Percentiles rank a stretch among this genome's conserved stretches.
Evolutionary conservation across 352 stramenopile species (phyloP).

Genomic region (Phytophthora meadii): DNA sequence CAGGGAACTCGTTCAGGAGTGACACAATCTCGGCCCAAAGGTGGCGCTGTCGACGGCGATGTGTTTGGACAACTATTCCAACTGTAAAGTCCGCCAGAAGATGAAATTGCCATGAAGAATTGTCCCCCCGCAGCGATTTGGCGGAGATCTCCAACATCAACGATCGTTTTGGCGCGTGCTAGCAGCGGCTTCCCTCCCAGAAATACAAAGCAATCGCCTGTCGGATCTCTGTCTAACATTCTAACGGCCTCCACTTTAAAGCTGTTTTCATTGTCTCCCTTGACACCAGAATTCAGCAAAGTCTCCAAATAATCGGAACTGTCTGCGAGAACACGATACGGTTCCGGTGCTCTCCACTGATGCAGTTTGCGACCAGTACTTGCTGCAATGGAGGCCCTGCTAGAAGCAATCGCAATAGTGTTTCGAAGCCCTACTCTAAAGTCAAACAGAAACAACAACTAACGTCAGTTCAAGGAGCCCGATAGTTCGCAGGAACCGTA

Average conservation of each 20-base stretch:
- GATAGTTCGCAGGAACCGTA: neutral
- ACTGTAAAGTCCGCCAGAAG: constrained; percentile 43
- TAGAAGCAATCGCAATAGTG: constrained; percentile 30
- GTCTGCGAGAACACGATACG: constrained; percentile 20
- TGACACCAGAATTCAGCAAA: too few relatives aligned
- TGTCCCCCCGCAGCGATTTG: constrained; percentile 46
- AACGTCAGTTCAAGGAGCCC: neutral
- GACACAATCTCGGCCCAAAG: constrained; percentile 19
- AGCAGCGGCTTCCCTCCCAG: constrained; percentile 51
- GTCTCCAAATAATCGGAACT: neutral
- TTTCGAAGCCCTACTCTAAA: constrained; percentile 51
- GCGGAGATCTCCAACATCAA: constrained; percentile 43
- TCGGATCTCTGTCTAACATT: constrained; percentile 34
- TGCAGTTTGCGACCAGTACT: constrained; percentile 50
- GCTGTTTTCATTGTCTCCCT: neutral
- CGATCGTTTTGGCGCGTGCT: constrained; percentile 51
- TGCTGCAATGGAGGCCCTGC: constrained; percentile 28
- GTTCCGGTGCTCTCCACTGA: constrained; percentile 38
- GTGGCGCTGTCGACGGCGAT: constrained; percentile 7
- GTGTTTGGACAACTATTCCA: constrained; percentile 35
- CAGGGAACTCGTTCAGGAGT: constrained; percentile 31
- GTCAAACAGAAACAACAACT: neutral
- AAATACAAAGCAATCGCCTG: constrained; percentile 63
- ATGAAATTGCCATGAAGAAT: constrained; percentile 45
- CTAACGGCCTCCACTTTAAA: neutral